Percentiles rank a stretch among this genome's conserved stretches.
phyloP scores from a whole-genome alignment of 805 yeast species.

The Hanseniaspora clermontiae region DNA sequence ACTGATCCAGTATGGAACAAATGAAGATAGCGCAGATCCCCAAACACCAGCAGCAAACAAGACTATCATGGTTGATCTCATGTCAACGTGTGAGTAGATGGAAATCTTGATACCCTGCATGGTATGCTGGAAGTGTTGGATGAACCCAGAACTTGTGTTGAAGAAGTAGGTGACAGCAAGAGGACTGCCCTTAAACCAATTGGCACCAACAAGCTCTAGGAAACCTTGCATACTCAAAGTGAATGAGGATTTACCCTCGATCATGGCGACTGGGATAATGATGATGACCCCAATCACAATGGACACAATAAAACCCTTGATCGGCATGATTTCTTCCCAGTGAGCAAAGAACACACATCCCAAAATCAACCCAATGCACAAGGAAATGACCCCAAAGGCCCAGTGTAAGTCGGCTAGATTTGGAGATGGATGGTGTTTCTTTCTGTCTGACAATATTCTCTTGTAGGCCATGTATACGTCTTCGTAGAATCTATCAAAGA shows the following conservation, averaged over 20 bases:
- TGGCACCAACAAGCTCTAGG: constrained; percentile 53
- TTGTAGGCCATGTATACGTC: constrained; percentile 33
- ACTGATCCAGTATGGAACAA: constrained; percentile 34
- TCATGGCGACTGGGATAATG: constrained; percentile 48
- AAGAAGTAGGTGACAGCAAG: constrained; percentile 52
- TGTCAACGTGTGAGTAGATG: constrained; percentile 54
- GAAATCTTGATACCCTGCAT: constrained; percentile 52
- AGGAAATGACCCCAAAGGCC: constrained; percentile 48
- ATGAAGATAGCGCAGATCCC: constrained; percentile 34
- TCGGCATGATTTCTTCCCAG: constrained; percentile 32
- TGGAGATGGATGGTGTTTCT: constrained; percentile 19
- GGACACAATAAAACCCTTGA: constrained; percentile 38
- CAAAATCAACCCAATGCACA: constrained; percentile 36
- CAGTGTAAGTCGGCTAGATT: constrained; percentile 43
- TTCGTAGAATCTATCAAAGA: constrained; percentile 41
- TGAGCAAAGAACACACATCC: constrained; percentile 31
- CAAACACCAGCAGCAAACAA: constrained; percentile 36
- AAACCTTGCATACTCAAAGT: constrained; percentile 48
- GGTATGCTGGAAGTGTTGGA: constrained; percentile 28
- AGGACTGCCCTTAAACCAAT: constrained; percentile 49
- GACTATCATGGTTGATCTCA: constrained; percentile 44
- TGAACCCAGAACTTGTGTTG: constrained; percentile 38
- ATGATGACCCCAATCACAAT: constrained; percentile 42
- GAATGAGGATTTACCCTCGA: constrained; percentile 51
- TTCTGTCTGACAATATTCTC: constrained; percentile 16